phyloP scores from a whole-genome alignment of 495 filamentous ascomycete species.

The Cryomyces antarcticus region DNA sequence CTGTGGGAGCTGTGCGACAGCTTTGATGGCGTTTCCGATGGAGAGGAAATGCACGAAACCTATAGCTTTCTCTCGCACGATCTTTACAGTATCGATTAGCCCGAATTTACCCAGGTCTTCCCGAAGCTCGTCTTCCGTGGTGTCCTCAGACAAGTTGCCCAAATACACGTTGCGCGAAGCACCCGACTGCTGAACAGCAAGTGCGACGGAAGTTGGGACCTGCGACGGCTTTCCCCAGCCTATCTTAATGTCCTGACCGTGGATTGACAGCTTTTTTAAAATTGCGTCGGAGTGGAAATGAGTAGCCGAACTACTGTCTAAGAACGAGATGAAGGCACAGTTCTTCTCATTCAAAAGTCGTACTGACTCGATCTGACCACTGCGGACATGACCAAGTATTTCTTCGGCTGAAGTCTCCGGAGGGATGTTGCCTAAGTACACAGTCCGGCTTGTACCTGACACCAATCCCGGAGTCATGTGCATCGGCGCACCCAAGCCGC shows the following conservation, averaged over 20 bases:
- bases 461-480: conserved; percentile 56
- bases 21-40: conserved; percentile 95
- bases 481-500: conserved; percentile 47
- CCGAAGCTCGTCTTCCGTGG: conserved; percentile 74
- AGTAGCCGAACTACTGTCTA: conserved; percentile 88
- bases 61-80: conserved; percentile 94
- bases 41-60: conserved; percentile 96
- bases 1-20: conserved; percentile 89
- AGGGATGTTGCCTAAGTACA: conserved; percentile 94
- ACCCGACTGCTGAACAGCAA: conserved; percentile 91
- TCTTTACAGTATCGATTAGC: conserved; percentile 90
- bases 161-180: conserved; percentile 97
- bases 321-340: conserved; percentile 97
- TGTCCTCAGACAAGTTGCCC: conserved; percentile 78
- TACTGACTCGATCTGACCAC: conserved; percentile 96
- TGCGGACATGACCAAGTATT: conserved; percentile 89
- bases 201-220: conserved; percentile 87
- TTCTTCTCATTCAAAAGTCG: conserved; percentile 95
- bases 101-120: conserved; percentile 96
- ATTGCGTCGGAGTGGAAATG: conserved; percentile 99
- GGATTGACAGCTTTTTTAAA: conserved; percentile 94
- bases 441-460: conserved; percentile 82
- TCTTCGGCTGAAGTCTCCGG: conserved; percentile 96
- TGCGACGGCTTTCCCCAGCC: conserved; percentile 98
- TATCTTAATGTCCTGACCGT: conserved; percentile 97